A percentile compares a stretch with the other conserved stretches of the same genome.
These are phyloP conservation scores for Aureobasidium sp. DNA, from an alignment of 2,329 filamentous ascomycete species.

Conservation along the genomic window DNA sequence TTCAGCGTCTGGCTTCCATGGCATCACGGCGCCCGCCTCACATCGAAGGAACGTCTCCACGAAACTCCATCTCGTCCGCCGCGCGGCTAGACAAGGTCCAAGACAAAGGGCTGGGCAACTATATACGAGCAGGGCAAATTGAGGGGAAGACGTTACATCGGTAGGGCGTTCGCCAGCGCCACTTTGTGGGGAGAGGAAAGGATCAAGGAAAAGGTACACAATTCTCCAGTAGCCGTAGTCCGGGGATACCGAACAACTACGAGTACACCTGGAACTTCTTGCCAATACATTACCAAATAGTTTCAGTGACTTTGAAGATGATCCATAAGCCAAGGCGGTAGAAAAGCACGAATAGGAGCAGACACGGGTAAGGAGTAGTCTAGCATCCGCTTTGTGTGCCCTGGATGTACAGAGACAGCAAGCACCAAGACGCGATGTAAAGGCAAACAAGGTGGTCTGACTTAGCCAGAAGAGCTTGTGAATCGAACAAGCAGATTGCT, in stretches of 20 bases:
- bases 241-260: slow-evolving; percentile 9
- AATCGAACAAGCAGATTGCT: too few species aligned
- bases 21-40: too few species aligned
- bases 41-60: neutral
- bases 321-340: neutral
- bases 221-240: slow-evolving; percentile 10
- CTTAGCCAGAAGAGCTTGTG: too few species aligned
- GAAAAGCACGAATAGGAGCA: neutral
- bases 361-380: neutral
- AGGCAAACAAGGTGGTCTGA: too few species aligned
- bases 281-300: slow-evolving; percentile 13
- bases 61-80: neutral
- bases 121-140: neutral
- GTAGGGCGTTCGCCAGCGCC: neutral
- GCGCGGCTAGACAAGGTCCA: slow-evolving; percentile 11
- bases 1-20: neutral
- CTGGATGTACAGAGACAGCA: too few species aligned
- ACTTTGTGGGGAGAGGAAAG: neutral
- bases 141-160: neutral
- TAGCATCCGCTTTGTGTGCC: too few species aligned
- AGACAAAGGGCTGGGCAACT: neutral
- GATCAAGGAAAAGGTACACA: neutral
- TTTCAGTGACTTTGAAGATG: neutral
- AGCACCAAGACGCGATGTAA: too few species aligned
- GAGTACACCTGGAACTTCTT: neutral